A percentile compares a stretch with the other conserved stretches of the same genome.
These are phyloP conservation scores for Neonectria sp. DNA, from an alignment of 2,329 filamentous ascomycete genomes.

Conservation along the genomic window DNA sequence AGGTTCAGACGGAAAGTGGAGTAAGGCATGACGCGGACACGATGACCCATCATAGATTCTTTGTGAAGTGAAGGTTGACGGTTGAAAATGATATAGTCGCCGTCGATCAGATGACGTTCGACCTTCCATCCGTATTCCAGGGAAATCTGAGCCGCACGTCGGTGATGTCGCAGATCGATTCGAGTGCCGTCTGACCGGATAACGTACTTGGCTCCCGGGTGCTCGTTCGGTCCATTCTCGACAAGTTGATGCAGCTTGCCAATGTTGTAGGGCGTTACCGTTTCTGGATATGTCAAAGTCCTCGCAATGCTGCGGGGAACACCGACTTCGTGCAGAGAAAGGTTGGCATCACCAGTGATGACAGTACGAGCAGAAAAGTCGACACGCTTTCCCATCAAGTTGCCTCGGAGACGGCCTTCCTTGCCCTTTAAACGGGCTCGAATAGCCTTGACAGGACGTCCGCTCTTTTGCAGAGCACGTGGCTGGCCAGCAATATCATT, in stretches of 20 bases:
- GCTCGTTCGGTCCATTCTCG: conserved; percentile 92
- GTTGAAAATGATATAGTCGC: conserved; percentile 99
- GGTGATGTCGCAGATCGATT: conserved; percentile 95
- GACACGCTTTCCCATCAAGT: conserved; percentile 99
- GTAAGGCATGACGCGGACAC: conserved; percentile 98
- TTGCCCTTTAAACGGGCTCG: conserved; percentile 98
- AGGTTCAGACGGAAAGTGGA: conserved; percentile 98
- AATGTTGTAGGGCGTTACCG: conserved; percentile 98
- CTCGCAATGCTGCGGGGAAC: conserved; percentile 94
- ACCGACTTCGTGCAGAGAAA: conserved; percentile 97
- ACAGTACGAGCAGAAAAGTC: conserved; percentile 99
- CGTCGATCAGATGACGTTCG: conserved; percentile 94
- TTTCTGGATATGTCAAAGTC: conserved; percentile 96
- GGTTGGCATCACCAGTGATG: conserved; percentile 97
- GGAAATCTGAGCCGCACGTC: conserved; percentile 86
- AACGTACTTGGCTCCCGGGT: conserved; percentile 97
- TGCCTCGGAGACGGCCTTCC: conserved; percentile 96
- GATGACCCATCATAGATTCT: conserved; percentile 99
- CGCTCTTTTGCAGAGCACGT: conserved; percentile 96
- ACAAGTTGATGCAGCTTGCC: conserved; percentile 91
- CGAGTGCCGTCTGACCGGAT: conserved; percentile 93
- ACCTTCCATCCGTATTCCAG: conserved; percentile 99
- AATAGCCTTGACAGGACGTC: conserved; percentile 96
- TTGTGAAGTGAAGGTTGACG: conserved; percentile 99
- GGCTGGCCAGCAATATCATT: conserved; percentile 98